Conservation (phyloP, 768 basidiomycete species). For the Termitomyces bulborhizus region DNA sequence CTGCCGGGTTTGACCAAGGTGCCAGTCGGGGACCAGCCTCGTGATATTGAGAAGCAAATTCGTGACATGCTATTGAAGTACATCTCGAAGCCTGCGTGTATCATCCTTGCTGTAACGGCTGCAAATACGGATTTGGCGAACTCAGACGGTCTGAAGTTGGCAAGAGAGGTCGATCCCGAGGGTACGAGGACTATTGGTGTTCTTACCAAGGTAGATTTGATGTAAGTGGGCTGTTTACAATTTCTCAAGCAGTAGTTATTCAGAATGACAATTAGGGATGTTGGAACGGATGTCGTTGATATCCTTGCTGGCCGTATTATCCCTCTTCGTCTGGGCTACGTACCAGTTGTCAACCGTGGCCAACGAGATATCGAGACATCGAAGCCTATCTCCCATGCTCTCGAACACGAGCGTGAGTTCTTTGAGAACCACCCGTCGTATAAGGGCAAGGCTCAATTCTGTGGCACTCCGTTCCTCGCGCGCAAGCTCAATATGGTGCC, state of each 20-base stretch:
- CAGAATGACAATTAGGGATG: conserved; percentile 63
- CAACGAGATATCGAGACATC: conserved; percentile 93
- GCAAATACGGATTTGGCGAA: conserved; percentile 98
- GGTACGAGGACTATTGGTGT: conserved; percentile 97
- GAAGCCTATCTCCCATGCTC: conserved; percentile 78
- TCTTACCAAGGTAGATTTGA: conserved; percentile 95
- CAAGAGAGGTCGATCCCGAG: conserved; percentile 95
- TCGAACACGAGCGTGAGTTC: conserved; percentile 87
- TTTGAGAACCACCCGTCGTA: conserved; percentile 95
- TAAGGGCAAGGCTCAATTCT: conserved; percentile 90
- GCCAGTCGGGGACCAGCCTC: conserved; percentile 93
- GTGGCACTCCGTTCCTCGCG: conserved; percentile 95
- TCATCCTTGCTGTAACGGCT: conserved; percentile 92
- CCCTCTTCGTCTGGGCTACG: conserved; percentile 93
- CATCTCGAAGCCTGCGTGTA: conserved; percentile 92
- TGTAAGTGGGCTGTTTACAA: conserved; percentile 48
- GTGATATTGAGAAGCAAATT: conserved; percentile 97
- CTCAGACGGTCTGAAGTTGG: conserved; percentile 95
- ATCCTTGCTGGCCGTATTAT: conserved; percentile 97
- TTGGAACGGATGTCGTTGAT: conserved; percentile 97
- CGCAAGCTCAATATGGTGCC: conserved; percentile 88
- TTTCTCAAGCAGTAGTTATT: background rate
- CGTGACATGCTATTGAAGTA: conserved; percentile 94
- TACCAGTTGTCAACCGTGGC: conserved; percentile 97
- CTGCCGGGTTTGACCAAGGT: conserved; percentile 94